phyloP scores from a whole-genome alignment of 768 basidiomycete species.

The Hypholoma sublateritium region DNA sequence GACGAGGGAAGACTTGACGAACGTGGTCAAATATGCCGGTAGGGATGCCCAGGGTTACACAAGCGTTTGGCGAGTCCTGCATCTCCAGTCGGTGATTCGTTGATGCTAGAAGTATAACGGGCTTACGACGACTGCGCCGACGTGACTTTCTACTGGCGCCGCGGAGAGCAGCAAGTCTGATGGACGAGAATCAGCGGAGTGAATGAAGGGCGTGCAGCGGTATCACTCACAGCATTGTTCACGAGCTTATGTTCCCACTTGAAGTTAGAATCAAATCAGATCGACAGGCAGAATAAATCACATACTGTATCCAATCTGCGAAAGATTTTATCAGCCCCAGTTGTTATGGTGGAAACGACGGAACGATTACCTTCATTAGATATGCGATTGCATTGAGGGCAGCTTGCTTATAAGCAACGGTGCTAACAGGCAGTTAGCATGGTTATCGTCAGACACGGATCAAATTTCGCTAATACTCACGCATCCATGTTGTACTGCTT shows the following conservation, averaged over 20 bases:
- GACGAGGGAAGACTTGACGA: conserved; percentile 16
- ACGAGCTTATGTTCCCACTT: conserved; percentile 42
- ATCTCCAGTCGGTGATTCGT: neutral
- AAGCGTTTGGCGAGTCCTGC: conserved; percentile 77
- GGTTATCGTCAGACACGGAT: neutral
- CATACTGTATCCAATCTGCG: conserved; percentile 73
- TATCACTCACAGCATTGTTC: conserved; percentile 68
- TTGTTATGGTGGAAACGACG: neutral
- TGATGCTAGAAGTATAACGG: neutral
- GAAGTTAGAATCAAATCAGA: neutral
- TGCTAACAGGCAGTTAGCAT: conserved; percentile 32
- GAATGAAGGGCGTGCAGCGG: neutral
- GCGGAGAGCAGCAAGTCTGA: conserved; percentile 67
- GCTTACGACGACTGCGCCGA: conserved; percentile 68
- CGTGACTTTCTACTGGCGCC: conserved; percentile 68
- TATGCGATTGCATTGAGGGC: conserved; percentile 76
- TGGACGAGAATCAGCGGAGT: neutral
- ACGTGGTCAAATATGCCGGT: conserved; percentile 79
- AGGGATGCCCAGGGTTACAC: conserved; percentile 72
- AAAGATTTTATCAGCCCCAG: neutral
- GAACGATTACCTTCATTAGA: conserved; percentile 53
- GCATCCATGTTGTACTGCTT: conserved; percentile 80
- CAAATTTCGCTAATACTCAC: conserved; percentile 29
- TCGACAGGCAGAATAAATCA: conserved; percentile 4
- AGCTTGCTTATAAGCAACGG: conserved; percentile 80